phyloP scores from a whole-genome alignment of 768 basidiomycete species.

The Psilocybe subaeruginosa region DNA sequence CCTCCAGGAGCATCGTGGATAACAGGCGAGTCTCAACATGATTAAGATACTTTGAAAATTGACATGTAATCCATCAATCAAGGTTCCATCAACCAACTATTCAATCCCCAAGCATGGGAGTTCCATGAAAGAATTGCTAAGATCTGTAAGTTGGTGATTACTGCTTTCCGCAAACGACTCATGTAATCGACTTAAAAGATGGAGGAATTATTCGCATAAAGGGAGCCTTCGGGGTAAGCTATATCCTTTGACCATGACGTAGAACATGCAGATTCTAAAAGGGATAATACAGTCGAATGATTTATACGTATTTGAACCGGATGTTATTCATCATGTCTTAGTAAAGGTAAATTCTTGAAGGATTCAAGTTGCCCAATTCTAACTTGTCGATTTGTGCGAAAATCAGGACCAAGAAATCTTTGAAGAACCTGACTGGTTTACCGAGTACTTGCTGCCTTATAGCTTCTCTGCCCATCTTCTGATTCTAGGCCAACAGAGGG shows the following conservation, averaged over 20 bases:
- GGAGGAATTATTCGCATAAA: slow-evolving; percentile 33
- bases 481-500: slow-evolving; percentile 2
- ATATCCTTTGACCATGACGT: not conserved
- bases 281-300: slow-evolving; percentile 24
- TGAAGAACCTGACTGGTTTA: slow-evolving; percentile 30
- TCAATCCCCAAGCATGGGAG: slow-evolving; percentile 14
- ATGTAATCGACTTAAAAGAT: slow-evolving; percentile 17
- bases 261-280: not conserved
- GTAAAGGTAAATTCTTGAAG: slow-evolving; percentile 31
- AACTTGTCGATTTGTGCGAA: not conserved
- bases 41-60: not conserved
- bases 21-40: not conserved
- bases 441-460: slow-evolving; percentile 22
- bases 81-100: slow-evolving; percentile 14
- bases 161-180: not conserved
- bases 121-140: slow-evolving; percentile 10
- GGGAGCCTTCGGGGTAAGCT: slow-evolving; percentile 34
- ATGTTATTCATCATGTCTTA: slow-evolving; percentile 46
- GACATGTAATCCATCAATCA: not conserved
- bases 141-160: slow-evolving; percentile 5
- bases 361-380: not conserved
- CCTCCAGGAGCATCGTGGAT: slow-evolving; percentile 5
- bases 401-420: slow-evolving; percentile 33
- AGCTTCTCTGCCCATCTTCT: not conserved
- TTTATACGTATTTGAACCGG: slow-evolving; percentile 47